Base-by-base conservation (phyloP, 2,329 filamentous ascomycete genomes). In the Colletotrichum truncatum region DNA sequence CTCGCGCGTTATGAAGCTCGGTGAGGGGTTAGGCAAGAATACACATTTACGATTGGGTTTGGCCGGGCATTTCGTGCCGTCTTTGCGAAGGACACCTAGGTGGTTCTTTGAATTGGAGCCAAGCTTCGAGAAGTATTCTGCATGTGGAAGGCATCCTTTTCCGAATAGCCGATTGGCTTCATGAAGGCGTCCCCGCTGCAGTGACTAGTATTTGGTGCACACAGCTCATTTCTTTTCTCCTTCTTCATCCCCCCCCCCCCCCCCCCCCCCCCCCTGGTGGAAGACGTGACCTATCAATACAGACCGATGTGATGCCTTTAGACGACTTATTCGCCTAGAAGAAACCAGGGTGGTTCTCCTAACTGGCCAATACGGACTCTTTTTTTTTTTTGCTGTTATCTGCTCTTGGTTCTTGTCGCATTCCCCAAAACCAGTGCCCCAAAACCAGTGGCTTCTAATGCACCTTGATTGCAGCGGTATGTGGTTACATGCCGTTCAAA, bases 401-500 rank as follows among this genome's bases (percentile, higher is more conserved):
- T 28, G 16, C 21, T 23, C 30, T 14, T 34, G 36, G 12, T 58
- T 54, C 43, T 36, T 45, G 32, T 48, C 54, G 21, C 32, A 21
- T 48, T 43, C 34, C 21, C 12, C 26, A 34, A 39, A 53, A 38
- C 28, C n/a, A n/a, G n/a, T n/a, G n/a, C n/a, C 18, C 38, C 30
- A 21, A 26, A 16, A 21, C 41, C n/a, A 26, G 16, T 16, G 30
- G 30, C 23, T n/a, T 41, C 55, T 46, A 16, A 26, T 53, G 55
- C 61, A 53, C 43, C 39, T 39, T 21, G 25, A 21, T 41, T 52
- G 45, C 30, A 18, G 55, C 28, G 55, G 38, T 46, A 60, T 64
- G 38, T 64, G 61, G 61, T 64, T 60, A 60, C 61, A 53, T 64
- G 61, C 55, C 55, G 61, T 46, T 21, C 55, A 60, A 64, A 55